phyloP scores from a whole-genome alignment of 2,329 filamentous ascomycete genomes.

The Penicillium sp. region DNA sequence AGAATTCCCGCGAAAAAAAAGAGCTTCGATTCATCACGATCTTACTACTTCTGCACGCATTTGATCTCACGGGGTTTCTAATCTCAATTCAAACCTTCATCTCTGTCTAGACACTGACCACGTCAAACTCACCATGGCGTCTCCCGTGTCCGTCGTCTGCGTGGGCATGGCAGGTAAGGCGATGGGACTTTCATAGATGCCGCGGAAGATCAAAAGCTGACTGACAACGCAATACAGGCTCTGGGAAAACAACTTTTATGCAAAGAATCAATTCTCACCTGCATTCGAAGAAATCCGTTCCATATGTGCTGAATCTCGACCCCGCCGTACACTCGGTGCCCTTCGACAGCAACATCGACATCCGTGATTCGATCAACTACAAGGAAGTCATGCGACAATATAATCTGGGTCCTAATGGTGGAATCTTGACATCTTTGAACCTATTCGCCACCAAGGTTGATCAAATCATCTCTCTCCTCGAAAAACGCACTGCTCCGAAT shows the following conservation, averaged over 20 bases:
- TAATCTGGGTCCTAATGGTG: conserved; percentile 93
- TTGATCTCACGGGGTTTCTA: neutral
- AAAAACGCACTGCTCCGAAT: conserved; percentile 71
- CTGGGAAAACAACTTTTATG: conserved; percentile 99
- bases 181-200: neutral
- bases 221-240: conserved; percentile 50
- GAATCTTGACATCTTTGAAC: conserved; percentile 90
- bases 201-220: neutral
- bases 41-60: conserved; percentile 1
- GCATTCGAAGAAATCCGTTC: conserved; percentile 70
- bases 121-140: conserved; percentile 37
- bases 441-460: conserved; percentile 98
- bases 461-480: conserved; percentile 80
- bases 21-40: conserved; percentile 10
- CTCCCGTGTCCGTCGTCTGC: conserved; percentile 72
- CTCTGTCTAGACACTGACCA: neutral
- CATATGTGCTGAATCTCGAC: conserved; percentile 96
- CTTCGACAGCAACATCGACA: conserved; percentile 97
- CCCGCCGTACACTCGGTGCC: conserved; percentile 89
- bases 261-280: conserved; percentile 93
- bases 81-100: neutral
- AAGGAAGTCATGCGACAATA: conserved; percentile 99
- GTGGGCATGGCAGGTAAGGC: conserved; percentile 85
- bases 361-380: conserved; percentile 97
- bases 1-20: conserved; percentile 26